Base-by-base conservation (phyloP, 768 basidiomycete genomes). In the Obba rivulosa region DNA sequence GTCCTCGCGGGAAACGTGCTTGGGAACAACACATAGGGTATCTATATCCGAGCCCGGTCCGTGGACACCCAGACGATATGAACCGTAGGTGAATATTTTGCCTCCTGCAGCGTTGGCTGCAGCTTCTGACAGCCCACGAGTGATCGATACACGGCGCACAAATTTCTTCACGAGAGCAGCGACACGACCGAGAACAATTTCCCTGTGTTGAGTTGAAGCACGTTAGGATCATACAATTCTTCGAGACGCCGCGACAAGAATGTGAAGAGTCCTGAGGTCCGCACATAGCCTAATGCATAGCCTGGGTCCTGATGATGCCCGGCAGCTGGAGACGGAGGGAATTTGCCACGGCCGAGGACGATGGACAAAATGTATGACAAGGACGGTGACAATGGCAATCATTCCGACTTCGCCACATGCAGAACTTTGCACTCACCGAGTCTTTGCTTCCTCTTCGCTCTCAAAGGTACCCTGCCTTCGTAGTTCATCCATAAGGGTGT, bases 81-180 rank as follows among this genome's bases (percentile, higher is more conserved):
- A 97, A 36, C 96, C 96, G 66, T 95, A 99, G 7, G 96, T 98
- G 67, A 92, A 99, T 64, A 99, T 98, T 75, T 98, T 95, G 55
- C 94, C 96, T 44, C 96, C 96, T 8, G 96, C 92, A 41, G 89
- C 84, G 44, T 70, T 79, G 8, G 95, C 94, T 1, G 91, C 87
- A 17, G 85, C 69, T 54, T 97, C 93, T 24, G 93, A 94, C 40
- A 95, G 72, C 7, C 95, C 95, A 35, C 77, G 79, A 38, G 79
- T 69, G 49, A 94, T 64, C 8, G 88, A 86, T 1, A 94, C 83
- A 53, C 80, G 79, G 61, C 80, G 81, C 42, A 99, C 96, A 63
- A 98, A 99, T 62, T 89, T 82, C 71, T 92, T 92, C 57, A 97
- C 92, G 22, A 96, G 75, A 45, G 84, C 80, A 37, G 90, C 83